These are phyloP conservation scores for Dactylis glomerata DNA, from an alignment of 176 grass and related monocot species.

Conservation along the genomic window DNA sequence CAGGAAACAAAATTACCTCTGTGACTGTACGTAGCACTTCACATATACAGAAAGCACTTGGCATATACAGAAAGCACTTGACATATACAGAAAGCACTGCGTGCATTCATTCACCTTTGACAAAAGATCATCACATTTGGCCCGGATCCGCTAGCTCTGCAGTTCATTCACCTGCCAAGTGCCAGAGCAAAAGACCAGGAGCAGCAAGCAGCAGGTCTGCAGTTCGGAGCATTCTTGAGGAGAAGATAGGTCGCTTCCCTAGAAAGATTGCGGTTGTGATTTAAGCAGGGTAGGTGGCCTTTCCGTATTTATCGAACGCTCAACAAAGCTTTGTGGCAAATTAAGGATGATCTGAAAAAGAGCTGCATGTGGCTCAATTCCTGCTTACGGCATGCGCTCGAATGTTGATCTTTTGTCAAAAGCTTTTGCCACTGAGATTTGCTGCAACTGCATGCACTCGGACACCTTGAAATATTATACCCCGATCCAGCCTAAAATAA, in stretches of 20 bases:
- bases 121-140: constrained; percentile 9
- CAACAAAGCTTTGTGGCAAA: constrained; percentile 33
- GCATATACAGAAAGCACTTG: not conserved
- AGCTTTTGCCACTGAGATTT: not conserved
- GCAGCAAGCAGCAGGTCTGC: not conserved
- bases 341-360: not conserved
- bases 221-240: constrained; percentile 7
- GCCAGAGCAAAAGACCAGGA: constrained; percentile 15
- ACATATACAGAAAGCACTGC: constrained; percentile 1
- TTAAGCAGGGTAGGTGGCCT: constrained; percentile 31
- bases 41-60: not conserved
- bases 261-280: constrained; percentile 21
- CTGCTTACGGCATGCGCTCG: not conserved
- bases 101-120: constrained; percentile 15
- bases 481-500: too few relatives aligned
- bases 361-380: not conserved
- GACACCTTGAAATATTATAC: too few relatives aligned
- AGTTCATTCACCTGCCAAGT: too few relatives aligned
- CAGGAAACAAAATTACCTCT: not conserved
- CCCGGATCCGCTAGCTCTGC: not conserved
- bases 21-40: not conserved
- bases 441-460: not conserved
- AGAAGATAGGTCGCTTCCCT: constrained; percentile 18
- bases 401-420: too few relatives aligned
- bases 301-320: constrained; percentile 23